A percentile compares a stretch with the other conserved stretches of the same genome.
Evolutionary conservation across 495 filamentous ascomycete species (phyloP).

Genomic region (Aspergillus biplanus): DNA sequence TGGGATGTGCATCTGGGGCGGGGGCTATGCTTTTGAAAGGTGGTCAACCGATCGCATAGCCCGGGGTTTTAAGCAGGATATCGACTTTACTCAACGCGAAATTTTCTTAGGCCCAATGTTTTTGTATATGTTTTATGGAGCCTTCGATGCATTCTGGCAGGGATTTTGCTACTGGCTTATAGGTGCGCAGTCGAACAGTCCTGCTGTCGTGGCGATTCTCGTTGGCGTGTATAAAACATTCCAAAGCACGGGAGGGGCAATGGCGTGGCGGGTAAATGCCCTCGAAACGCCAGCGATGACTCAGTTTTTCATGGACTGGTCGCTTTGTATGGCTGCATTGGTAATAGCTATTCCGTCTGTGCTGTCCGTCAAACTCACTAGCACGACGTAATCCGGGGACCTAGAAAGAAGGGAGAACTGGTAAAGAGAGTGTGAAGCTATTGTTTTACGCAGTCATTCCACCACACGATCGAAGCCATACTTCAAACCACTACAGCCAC

Average conservation of each 20-base stretch:
- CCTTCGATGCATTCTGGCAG: conserved; percentile 61
- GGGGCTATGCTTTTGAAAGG: conserved; percentile 56
- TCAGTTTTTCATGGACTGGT: conserved; percentile 64
- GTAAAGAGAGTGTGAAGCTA: too few species aligned
- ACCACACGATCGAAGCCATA: too few species aligned
- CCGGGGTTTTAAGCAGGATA: conserved; percentile 39
- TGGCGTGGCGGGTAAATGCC: conserved; percentile 79
- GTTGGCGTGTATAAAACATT: conserved; percentile 95
- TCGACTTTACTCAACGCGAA: conserved; percentile 41
- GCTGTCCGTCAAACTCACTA: too few species aligned
- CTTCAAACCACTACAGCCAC: too few species aligned
- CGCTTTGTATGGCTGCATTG: conserved; percentile 6
- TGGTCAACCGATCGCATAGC: conserved; percentile 33
- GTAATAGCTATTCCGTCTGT: too few species aligned
- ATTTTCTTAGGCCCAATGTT: conserved; percentile 51
- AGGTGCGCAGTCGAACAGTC: conserved; percentile 84
- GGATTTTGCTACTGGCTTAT: conserved; percentile 86
- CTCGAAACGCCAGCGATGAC: conserved; percentile 58
- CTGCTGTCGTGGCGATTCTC: conserved; percentile 83
- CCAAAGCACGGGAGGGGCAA: conserved; percentile 80
- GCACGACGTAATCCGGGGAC: too few species aligned
- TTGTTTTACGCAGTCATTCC: too few species aligned
- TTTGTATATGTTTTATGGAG: conserved; percentile 59
- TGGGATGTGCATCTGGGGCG: conserved; percentile 56
- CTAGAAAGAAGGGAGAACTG: too few species aligned